These are phyloP conservation scores for Lentinula boryana DNA, from an alignment of 768 basidiomycete species.

Conservation along the genomic window DNA sequence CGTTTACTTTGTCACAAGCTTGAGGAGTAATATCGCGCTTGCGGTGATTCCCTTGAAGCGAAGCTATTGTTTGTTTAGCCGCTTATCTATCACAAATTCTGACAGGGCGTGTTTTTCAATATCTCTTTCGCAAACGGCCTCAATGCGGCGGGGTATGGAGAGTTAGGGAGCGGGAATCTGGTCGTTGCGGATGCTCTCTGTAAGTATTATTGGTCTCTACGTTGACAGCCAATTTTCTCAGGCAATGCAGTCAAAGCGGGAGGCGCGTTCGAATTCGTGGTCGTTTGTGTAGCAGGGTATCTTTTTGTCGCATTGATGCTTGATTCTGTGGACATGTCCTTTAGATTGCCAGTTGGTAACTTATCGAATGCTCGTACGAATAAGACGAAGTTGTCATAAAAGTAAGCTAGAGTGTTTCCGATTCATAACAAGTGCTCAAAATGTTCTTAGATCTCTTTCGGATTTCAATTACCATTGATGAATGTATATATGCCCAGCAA, in stretches of 20 bases:
- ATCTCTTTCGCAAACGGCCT: neutral
- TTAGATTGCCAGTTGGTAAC: constrained; percentile 1
- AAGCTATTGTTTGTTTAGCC: neutral
- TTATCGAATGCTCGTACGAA: neutral
- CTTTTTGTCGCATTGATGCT: neutral
- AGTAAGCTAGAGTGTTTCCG: neutral
- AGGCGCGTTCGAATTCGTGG: constrained; percentile 4
- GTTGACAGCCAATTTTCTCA: neutral
- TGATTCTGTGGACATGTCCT: constrained; percentile 1
- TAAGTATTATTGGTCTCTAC: neutral
- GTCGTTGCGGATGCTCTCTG: neutral
- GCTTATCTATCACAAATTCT: neutral
- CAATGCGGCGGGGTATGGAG: neutral
- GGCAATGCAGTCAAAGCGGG: constrained; percentile 1
- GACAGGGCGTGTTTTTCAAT: constrained; percentile 2
- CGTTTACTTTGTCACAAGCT: neutral
- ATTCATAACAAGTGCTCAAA: no score
- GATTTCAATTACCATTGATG: no score
- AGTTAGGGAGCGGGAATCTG: neutral
- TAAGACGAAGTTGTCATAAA: neutral
- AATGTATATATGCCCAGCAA: no score
- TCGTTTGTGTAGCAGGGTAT: neutral
- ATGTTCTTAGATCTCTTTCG: no score
- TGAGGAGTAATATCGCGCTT: neutral
- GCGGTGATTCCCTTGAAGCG: neutral